phyloP scores from a whole-genome alignment of 345 rosid genomes.

The Clausena lansium region DNA sequence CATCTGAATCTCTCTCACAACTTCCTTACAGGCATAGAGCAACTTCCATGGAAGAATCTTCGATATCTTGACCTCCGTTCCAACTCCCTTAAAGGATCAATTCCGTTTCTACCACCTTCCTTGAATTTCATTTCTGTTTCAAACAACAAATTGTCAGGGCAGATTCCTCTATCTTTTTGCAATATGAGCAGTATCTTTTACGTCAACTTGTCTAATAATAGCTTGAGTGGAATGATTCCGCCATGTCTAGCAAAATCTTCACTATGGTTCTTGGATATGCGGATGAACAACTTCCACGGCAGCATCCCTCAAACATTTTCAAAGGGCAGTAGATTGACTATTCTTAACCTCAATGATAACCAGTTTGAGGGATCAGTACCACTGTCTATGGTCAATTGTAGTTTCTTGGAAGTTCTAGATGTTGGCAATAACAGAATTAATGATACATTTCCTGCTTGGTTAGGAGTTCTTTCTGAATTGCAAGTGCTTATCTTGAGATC shows the following conservation, averaged over 20 bases:
- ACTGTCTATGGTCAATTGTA: conserved; percentile 17
- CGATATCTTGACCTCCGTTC: conserved; percentile 16
- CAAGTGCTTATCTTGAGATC: conserved; percentile 25
- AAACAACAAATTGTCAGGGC: conserved; percentile 16
- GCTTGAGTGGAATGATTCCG: conserved; percentile 26
- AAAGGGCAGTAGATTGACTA: neutral
- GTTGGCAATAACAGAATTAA: conserved; percentile 29
- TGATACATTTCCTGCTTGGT: conserved; percentile 29
- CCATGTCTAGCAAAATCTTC: conserved; percentile 10
- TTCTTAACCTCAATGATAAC: conserved; percentile 25
- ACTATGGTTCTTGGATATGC: conserved; percentile 12
- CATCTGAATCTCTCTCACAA: conserved; percentile 3
- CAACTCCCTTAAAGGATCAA: conserved; percentile 20
- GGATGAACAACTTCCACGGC: conserved; percentile 22
- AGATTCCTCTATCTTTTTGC: conserved; percentile 23
- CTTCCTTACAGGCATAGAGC: conserved; percentile 8
- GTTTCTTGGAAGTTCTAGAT: conserved; percentile 23
- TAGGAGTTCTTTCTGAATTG: conserved; percentile 19
- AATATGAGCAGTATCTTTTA: neutral
- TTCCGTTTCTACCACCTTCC: conserved; percentile 15
- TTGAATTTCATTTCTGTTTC: neutral
- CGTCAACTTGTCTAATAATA: conserved; percentile 25
- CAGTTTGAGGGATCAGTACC: conserved; percentile 22
- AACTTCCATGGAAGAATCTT: neutral
- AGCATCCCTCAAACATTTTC: conserved; percentile 1